These are phyloP conservation scores for Cutaneotrichosporon cutaneum DNA, from an alignment of 1,284 basidiomycete genomes.

Conservation along the genomic window DNA sequence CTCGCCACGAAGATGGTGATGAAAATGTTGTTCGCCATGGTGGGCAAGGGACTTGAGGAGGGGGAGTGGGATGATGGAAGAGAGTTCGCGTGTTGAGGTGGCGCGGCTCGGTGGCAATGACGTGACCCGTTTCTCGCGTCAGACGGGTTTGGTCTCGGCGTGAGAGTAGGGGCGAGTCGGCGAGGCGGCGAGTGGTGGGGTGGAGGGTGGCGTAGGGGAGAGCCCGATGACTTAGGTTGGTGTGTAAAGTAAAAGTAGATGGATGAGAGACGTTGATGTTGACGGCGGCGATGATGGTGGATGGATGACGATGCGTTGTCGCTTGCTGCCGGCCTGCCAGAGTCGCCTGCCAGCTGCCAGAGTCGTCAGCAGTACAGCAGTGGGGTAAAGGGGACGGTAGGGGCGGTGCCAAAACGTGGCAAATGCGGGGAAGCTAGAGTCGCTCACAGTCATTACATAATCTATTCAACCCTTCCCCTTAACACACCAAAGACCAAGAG, in stretches of 20 bases:
- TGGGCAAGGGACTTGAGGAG: background rate
- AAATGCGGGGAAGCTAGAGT: background rate
- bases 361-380: no score
- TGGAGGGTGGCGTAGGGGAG: background rate
- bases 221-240: background rate
- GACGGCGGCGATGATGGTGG: background rate
- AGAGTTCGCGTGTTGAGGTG: background rate
- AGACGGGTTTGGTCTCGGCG: background rate
- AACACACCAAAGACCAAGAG: no score
- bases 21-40: constrained; percentile 19
- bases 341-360: no score
- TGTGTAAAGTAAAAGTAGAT: background rate
- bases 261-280: background rate
- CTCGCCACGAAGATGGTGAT: constrained; percentile 45
- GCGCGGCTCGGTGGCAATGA: background rate
- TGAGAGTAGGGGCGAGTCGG: background rate
- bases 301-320: background rate
- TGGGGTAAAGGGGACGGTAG: no score
- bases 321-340: no score
- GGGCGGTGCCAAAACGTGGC: background rate
- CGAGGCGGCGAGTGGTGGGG: background rate
- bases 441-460: background rate
- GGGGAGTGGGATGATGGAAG: background rate
- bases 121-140: background rate
- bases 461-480: no score